Evolutionary conservation across 176 grass and related monocot species (phyloP).

Genomic region (Oryza brachyantha): DNA sequence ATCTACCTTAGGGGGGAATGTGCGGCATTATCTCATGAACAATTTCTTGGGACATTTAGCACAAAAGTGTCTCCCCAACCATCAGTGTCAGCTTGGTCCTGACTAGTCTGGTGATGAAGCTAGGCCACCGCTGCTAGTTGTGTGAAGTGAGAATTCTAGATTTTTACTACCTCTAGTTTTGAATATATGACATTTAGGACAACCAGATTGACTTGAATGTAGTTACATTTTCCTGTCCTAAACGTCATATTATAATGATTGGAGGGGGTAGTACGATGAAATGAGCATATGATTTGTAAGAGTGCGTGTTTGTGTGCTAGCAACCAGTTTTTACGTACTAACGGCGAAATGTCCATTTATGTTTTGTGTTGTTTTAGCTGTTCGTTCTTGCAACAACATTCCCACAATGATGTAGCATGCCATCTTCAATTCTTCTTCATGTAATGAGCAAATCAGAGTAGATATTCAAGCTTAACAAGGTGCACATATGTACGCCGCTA

Average conservation of each 20-base stretch:
- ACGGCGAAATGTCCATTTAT: not conserved
- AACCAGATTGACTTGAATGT: too few relatives aligned
- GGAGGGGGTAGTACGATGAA: constrained; percentile 20
- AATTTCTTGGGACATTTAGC: not conserved
- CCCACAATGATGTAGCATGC: not conserved
- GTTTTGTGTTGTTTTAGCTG: not conserved
- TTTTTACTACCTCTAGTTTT: too few relatives aligned
- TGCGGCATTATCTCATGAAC: not conserved
- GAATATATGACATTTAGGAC: too few relatives aligned
- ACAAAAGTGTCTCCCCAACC: constrained; percentile 8
- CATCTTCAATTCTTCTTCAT: not conserved
- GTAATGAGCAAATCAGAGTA: not conserved
- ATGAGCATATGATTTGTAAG: not conserved
- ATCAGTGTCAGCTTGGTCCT: not conserved
- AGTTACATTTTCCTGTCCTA: too few relatives aligned
- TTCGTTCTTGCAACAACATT: constrained; percentile 1
- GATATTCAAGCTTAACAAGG: not conserved
- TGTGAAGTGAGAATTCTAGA: not conserved
- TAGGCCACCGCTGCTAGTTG: not conserved
- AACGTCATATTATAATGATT: too few relatives aligned
- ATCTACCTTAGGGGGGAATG: constrained; percentile 32
- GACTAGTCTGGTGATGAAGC: not conserved
- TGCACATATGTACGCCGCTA: not conserved
- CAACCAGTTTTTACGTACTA: not conserved
- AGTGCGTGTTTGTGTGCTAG: not conserved